Percentiles rank a stretch among this genome's conserved stretches.
These are phyloP conservation scores for Lepidium africanum DNA, from an alignment of 345 rosid genomes.

Conservation along the genomic window DNA sequence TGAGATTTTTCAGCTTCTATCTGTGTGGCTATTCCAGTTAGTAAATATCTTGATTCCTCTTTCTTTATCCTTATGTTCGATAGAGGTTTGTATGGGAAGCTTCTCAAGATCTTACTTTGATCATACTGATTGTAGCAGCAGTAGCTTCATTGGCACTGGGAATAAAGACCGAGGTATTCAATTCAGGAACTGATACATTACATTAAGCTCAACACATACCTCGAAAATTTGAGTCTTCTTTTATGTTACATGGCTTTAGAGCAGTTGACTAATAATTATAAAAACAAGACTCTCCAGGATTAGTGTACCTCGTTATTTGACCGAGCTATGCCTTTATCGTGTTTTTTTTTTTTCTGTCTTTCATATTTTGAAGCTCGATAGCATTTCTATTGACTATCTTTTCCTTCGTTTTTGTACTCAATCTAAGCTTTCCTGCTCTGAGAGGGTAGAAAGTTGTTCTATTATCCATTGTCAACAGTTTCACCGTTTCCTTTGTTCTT, in stretches of 20 bases:
- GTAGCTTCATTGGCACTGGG: conserved; percentile 83
- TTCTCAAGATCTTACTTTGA: conserved; percentile 80
- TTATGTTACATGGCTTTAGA: not conserved
- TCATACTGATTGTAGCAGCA: conserved; percentile 93
- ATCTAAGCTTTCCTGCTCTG: not conserved
- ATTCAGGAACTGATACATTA: not conserved
- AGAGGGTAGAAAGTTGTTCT: conserved; percentile 4
- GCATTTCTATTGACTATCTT: not conserved
- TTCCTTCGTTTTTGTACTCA: not conserved
- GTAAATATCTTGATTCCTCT: not conserved
- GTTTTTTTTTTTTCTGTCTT: not conserved
- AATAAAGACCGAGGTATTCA: conserved; percentile 87
- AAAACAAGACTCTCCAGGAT: not conserved
- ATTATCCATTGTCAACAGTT: not conserved
- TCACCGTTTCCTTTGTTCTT: not conserved
- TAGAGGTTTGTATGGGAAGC: conserved; percentile 92
- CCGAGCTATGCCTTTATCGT: not conserved
- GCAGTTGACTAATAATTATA: not conserved
- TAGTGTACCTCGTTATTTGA: not conserved
- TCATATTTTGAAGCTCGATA: not conserved
- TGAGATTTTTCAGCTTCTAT: not conserved
- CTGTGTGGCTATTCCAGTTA: conserved; percentile 3
- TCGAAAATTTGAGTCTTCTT: not conserved
- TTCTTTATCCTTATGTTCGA: not conserved
- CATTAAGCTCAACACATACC: not conserved